phyloP scores from a whole-genome alignment of 2,329 filamentous ascomycete species.

The Alternaria ethzedia region DNA sequence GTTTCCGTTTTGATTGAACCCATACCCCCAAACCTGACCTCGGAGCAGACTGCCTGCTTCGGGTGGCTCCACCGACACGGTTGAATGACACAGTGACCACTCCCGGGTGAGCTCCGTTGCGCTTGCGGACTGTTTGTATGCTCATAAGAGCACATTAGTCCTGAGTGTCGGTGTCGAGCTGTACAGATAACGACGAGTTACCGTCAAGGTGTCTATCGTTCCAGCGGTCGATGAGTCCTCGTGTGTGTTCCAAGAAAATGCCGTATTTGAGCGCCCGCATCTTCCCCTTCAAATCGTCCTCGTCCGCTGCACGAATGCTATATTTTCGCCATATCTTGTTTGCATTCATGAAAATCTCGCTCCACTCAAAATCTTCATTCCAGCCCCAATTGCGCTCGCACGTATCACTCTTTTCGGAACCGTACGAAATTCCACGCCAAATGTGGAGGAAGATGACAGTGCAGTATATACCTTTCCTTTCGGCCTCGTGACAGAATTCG shows the following conservation, averaged over 20 bases:
- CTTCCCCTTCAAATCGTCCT: no score
- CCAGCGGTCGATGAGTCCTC: no score
- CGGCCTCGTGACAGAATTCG: background rate
- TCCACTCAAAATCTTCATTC: background rate
- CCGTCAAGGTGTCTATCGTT: no score
- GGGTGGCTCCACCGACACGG: background rate
- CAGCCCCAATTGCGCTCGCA: background rate
- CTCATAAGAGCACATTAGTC: no score
- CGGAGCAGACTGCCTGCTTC: no score
- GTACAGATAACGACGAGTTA: accelerated
- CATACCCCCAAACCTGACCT: no score
- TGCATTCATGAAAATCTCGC: background rate
- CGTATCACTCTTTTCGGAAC: background rate
- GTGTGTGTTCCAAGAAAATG: no score
- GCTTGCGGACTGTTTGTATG: no score
- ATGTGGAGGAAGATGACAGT: background rate
- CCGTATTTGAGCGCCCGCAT: background rate
- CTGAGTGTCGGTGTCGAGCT: background rate
- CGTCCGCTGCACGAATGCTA: accelerated
- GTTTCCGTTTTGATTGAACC: no score
- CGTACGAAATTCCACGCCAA: background rate
- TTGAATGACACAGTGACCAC: background rate
- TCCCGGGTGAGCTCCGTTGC: background rate
- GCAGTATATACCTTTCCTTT: background rate
- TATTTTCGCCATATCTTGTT: background rate